These are phyloP conservation scores for Salix suchowensis DNA, from an alignment of 345 rosid genomes.

Conservation along the genomic window DNA sequence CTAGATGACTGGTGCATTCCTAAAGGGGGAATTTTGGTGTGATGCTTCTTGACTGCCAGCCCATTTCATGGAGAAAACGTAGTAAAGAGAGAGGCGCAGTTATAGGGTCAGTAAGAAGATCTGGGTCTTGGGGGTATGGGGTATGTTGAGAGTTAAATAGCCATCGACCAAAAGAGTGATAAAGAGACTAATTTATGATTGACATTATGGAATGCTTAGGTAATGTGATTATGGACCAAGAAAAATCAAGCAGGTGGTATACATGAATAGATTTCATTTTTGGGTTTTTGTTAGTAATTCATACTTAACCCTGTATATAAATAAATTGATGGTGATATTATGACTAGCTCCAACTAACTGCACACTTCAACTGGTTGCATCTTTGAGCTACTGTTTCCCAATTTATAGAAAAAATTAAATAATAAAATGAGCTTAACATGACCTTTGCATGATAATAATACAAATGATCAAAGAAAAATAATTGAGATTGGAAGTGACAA, in stretches of 20 bases:
- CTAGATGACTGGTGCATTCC: not conserved
- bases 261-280: not conserved
- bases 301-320: not conserved
- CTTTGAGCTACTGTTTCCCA: not conserved
- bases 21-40: not conserved
- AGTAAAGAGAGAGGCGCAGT: not conserved
- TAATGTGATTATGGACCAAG: not conserved
- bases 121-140: not conserved
- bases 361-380: not conserved
- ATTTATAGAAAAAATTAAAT: not conserved
- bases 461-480: not conserved
- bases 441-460: not conserved
- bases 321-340: not conserved
- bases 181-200: not conserved
- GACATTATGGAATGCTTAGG: not conserved
- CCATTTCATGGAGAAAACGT: not conserved
- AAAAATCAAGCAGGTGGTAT: not conserved
- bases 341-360: not conserved
- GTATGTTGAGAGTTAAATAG: not conserved
- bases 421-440: not conserved
- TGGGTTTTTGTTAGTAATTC: not conserved
- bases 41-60: not conserved
- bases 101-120: not conserved
- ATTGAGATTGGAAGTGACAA: not conserved
- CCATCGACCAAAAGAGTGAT: not conserved